These are phyloP conservation scores for Suillus sp. DNA, from an alignment of 768 basidiomycete species.

Conservation along the genomic window DNA sequence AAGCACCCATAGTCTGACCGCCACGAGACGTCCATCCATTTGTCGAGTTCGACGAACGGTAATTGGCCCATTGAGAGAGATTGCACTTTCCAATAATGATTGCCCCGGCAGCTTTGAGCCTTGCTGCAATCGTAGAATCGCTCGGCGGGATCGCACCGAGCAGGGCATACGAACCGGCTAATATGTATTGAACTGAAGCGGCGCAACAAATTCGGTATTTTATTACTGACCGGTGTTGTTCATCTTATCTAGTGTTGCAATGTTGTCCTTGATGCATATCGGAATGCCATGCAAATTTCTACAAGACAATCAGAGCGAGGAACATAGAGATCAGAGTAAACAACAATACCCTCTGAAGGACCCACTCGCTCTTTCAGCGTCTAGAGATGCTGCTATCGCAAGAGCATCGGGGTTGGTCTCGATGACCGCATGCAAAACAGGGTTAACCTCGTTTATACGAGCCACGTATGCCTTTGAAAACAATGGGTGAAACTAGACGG, in stretches of 20 bases:
- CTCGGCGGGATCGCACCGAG: slow-evolving; percentile 9
- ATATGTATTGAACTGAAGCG: background rate
- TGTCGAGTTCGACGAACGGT: slow-evolving; percentile 38
- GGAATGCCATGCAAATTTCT: slow-evolving; percentile 3
- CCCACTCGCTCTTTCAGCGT: background rate
- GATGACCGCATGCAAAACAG: slow-evolving; percentile 3
- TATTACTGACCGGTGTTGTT: slow-evolving; percentile 6
- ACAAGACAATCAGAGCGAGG: background rate
- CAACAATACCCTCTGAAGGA: background rate
- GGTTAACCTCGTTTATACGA: slow-evolving; percentile 3
- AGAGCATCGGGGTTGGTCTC: slow-evolving; percentile 6
- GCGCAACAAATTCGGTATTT: background rate
- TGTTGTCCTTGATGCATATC: slow-evolving; percentile 9
- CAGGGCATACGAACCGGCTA: slow-evolving; percentile 4
- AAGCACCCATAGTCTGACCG: slow-evolving; percentile 49
- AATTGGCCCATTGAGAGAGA: slow-evolving; percentile 52
- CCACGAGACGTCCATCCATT: slow-evolving; percentile 53
- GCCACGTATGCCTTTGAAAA: slow-evolving; percentile 11
- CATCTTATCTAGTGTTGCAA: slow-evolving; percentile 5
- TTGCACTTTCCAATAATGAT: slow-evolving; percentile 46
- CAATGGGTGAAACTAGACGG: background rate
- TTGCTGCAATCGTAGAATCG: slow-evolving; percentile 6
- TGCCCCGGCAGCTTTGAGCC: slow-evolving; percentile 3
- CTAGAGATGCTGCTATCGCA: background rate
- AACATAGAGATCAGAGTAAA: background rate